These are phyloP conservation scores for Inonotus obliquus DNA, from an alignment of 1,284 basidiomycete genomes.

Conservation along the genomic window DNA sequence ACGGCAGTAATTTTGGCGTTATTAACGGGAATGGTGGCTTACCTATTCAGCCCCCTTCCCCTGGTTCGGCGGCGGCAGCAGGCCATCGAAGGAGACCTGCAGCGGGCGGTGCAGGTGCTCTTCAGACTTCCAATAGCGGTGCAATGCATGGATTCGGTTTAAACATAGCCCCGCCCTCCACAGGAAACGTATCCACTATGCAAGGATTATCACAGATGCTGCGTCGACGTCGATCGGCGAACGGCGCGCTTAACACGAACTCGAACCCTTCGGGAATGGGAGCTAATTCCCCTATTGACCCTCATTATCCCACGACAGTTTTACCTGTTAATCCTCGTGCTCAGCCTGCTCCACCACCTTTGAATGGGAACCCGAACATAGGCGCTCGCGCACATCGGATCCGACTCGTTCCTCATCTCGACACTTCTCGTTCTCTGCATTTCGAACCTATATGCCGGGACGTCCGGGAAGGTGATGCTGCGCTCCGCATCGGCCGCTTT, in stretches of 20 bases:
- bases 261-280: neutral
- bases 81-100: conserved; percentile 16
- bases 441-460: conserved; percentile 93
- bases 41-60: conserved; percentile 12
- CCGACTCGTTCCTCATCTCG: conserved; percentile 92
- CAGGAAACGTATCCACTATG: neutral
- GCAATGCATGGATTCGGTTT: conserved; percentile 3
- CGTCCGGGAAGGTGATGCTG: conserved; percentile 58
- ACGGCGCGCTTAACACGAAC: conserved; percentile 14
- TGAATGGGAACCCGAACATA: neutral
- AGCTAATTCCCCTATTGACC: neutral
- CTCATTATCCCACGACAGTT: neutral
- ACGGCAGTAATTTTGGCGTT: neutral
- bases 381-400: conserved; percentile 10
- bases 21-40: neutral
- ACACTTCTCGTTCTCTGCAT: conserved; percentile 82
- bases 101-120: conserved; percentile 2
- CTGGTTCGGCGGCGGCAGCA: neutral
- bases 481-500: conserved; percentile 88
- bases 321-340: neutral
- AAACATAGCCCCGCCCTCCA: neutral
- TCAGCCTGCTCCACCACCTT: conserved; percentile 1
- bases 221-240: conserved; percentile 21
- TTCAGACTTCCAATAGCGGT: conserved; percentile 7
- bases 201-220: conserved; percentile 19